Conservation (phyloP, 148 eudicot species). For the Nyssa sinensis region DNA sequence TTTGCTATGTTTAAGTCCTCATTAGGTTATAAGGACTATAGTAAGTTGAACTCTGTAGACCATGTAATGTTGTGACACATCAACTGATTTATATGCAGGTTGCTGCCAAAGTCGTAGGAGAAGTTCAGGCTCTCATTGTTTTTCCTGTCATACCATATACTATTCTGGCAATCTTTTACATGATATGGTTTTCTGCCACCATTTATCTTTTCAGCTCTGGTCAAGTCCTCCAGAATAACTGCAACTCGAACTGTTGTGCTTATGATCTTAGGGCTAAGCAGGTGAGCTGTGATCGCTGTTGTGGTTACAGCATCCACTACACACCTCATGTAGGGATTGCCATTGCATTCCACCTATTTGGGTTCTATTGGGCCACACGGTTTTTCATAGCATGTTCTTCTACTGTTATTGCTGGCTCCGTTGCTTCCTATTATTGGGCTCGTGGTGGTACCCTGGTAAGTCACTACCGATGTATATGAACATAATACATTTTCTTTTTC, state of each 20-base stretch:
- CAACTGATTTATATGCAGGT: constrained; percentile 32
- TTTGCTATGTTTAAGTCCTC: not conserved
- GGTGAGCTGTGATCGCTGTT: constrained; percentile 56
- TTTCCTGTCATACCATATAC: constrained; percentile 51
- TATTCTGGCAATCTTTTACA: constrained; percentile 49
- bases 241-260: constrained; percentile 56
- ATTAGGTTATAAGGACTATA: not conserved
- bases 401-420: constrained; percentile 60
- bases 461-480: not conserved
- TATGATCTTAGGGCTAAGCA: constrained; percentile 42
- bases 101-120: constrained; percentile 63
- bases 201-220: constrained; percentile 55
- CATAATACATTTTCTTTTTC: not conserved
- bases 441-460: constrained; percentile 52
- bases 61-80: not conserved
- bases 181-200: constrained; percentile 58
- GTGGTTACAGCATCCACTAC: constrained; percentile 55
- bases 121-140: constrained; percentile 57
- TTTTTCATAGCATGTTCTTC: constrained; percentile 53
- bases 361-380: constrained; percentile 61
- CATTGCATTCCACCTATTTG: constrained; percentile 53
- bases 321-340: constrained; percentile 56
- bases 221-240: constrained; percentile 50
- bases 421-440: constrained; percentile 63
- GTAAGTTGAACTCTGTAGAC: not conserved